phyloP scores from a whole-genome alignment of 1,284 basidiomycete species.

The Phenoliferia sp. region DNA sequence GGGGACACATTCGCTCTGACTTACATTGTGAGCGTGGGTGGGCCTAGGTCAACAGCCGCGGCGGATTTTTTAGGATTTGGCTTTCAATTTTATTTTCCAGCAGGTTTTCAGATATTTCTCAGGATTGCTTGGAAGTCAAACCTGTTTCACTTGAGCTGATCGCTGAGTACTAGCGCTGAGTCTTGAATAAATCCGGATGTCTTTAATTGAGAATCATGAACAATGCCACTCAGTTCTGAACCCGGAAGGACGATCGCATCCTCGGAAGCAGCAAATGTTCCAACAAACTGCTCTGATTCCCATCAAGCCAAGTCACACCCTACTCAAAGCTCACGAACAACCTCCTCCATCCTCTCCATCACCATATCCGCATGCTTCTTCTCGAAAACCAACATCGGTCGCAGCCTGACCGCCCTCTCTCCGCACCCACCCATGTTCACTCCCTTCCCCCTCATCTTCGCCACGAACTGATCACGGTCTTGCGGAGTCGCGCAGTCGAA shows the following conservation, averaged over 20 bases:
- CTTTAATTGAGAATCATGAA: no score
- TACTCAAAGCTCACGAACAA: conserved; percentile 36
- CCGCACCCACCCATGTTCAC: conserved; percentile 47
- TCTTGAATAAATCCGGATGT: no score
- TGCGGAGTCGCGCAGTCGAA: conserved; percentile 46
- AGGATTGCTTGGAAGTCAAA: no score
- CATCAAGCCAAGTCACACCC: not conserved
- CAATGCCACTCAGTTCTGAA: no score
- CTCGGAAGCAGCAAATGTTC: not conserved
- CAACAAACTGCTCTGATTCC: not conserved
- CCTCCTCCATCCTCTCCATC: conserved; percentile 40
- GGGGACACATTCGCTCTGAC: not conserved
- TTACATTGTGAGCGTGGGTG: not conserved
- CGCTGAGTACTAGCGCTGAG: no score
- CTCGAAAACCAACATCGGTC: conserved; percentile 51
- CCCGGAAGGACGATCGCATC: no score
- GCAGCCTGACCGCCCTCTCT: conserved; percentile 44
- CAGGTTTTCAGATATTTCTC: no score
- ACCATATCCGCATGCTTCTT: conserved; percentile 47
- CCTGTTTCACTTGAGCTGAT: no score
- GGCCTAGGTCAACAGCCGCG: not conserved
- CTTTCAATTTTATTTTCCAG: not conserved
- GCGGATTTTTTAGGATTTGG: not conserved
- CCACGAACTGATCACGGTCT: conserved; percentile 47
- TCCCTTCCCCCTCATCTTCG: conserved; percentile 45